Evolutionary conservation across 306 rosid genomes (phyloP).

Genomic region (Cucumis melo): DNA sequence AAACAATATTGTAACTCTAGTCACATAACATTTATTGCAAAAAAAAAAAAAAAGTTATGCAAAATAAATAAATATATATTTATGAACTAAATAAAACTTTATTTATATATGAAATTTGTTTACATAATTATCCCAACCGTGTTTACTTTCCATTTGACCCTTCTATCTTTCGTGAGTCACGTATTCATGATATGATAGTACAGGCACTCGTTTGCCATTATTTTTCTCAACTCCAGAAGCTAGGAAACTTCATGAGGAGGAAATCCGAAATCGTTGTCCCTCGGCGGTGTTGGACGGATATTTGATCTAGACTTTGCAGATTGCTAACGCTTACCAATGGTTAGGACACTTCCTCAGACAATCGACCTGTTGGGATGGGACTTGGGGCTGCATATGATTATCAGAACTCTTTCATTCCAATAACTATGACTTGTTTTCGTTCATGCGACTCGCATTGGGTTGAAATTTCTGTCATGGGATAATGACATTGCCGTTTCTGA

Average conservation of each 20-base stretch:
- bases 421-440: slow-evolving; percentile 38
- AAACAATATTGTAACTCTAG: too few species aligned
- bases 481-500: slow-evolving; percentile 49
- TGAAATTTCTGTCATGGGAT: slow-evolving; percentile 63
- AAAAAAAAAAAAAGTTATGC: too few species aligned
- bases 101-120: too few species aligned
- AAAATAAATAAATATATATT: too few species aligned
- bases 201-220: slow-evolving; percentile 52
- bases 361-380: slow-evolving; percentile 87
- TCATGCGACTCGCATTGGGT: slow-evolving; percentile 55
- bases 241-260: slow-evolving; percentile 25
- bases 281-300: slow-evolving; percentile 27
- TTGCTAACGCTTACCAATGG: slow-evolving; percentile 67
- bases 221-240: slow-evolving; percentile 53
- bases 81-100: too few species aligned
- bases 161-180: slow-evolving; percentile 47
- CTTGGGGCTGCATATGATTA: slow-evolving; percentile 75
- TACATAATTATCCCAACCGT: not conserved
- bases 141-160: slow-evolving; percentile 64
- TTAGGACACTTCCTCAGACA: slow-evolving; percentile 61
- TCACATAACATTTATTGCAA: too few species aligned
- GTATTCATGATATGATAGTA: slow-evolving; percentile 32
- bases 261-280: slow-evolving; percentile 24
- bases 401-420: slow-evolving; percentile 34
- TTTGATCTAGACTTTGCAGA: slow-evolving; percentile 55